These are phyloP conservation scores for Colletotrichum kahawae DNA, from an alignment of 2,329 filamentous ascomycete species.

Conservation along the genomic window DNA sequence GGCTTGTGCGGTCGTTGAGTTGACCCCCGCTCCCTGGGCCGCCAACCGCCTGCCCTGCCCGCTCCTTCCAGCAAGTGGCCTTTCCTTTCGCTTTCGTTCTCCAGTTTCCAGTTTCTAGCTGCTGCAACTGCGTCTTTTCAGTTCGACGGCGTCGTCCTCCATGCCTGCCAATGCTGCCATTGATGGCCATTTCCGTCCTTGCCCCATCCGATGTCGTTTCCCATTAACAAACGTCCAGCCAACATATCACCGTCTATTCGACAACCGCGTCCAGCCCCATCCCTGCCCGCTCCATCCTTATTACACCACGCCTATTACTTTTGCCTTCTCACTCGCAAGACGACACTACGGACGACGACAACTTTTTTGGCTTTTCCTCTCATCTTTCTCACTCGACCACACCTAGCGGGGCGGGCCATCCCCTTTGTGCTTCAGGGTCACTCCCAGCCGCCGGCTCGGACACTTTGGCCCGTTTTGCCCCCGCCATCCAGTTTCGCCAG, in stretches of 20 bases:
- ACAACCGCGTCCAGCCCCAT: not conserved
- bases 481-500: not conserved
- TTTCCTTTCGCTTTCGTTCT: not conserved
- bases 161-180: not conserved
- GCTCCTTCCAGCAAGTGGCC: not conserved
- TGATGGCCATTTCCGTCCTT: not conserved
- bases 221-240: not conserved
- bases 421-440: not conserved
- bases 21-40: not conserved
- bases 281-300: not conserved
- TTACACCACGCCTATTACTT: not conserved
- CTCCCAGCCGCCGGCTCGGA: conserved; percentile 3
- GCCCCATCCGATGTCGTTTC: not conserved
- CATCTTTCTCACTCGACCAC: not conserved
- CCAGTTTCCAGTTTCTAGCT: not conserved
- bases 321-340: conserved; percentile 10
- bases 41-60: not conserved
- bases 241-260: not conserved
- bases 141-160: not conserved
- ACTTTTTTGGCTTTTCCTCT: not conserved
- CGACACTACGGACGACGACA: not conserved
- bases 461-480: not conserved
- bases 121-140: not conserved
- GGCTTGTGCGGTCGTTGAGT: not conserved
- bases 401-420: conserved; percentile 6